Evolutionary conservation across 169 alveolate species (phyloP), one percentile per base, ranked within the genome.

Genomic region (Cryptosporidium sp.): DNA sequence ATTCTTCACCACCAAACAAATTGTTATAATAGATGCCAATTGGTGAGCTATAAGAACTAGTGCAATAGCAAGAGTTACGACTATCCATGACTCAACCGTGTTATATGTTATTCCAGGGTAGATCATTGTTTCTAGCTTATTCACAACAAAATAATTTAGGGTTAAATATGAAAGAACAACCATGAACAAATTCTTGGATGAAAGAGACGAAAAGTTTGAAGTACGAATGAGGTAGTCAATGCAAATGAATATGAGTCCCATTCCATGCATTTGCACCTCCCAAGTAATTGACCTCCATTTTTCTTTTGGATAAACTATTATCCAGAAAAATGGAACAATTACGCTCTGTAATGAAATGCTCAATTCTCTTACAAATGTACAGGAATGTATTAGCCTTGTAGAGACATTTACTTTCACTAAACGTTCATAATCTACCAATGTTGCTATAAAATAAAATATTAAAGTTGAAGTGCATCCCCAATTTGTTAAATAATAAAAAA

Each of bases 51-150:
- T n/a, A 2, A 80, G 75, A 16, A 80, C 89, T 6, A 80, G 67
- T 14, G 29, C 31, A 21, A 60, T 80, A 12, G 89, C 89, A 16
- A 62, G 56, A 45, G 39, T 67, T 33, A 80, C 89, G 18, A 80
- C 89, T 29, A 80, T 3, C 89, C 89, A 80, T 10, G 89, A 80
- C 45, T 60, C 89, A 21, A 60, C 21, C 9, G 89, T 80, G 35
- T 80, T 80, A 33, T 80, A 80, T 4, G 89, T 80, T 18, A 80
- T 80, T 65, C 89, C 89, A 5, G 89, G 89, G 35, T 80, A 80
- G 0, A 80, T 80, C 75, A 65, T 80, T 37, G 75, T 65, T 80
- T 65, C 89, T 6, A 80, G 68, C 45, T 80, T 80, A 62, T 42
- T 65, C 18, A 80, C 89, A 80, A 80, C 89, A 26, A 62, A 45